Base-by-base conservation (phyloP, 306 rosid genomes). In the Spatholobus suberectus region DNA sequence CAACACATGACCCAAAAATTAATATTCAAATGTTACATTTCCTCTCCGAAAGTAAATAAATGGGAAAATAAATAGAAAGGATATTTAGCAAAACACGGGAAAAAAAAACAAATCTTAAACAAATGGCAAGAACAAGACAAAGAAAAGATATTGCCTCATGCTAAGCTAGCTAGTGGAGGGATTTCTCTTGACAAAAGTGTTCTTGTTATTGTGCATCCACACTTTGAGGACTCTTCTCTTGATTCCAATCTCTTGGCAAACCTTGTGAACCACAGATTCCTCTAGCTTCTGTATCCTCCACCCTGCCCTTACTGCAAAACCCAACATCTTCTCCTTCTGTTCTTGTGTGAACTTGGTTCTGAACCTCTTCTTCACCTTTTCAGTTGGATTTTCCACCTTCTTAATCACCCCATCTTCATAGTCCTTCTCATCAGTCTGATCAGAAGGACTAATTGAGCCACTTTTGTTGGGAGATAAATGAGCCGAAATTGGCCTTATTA, bases 191-290 rank as follows among this genome's bases (percentile, higher is more conserved):
- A 82, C 85, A 82, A 78, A 87, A 23, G 79, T 81, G 78, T 87
- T 86, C 84, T 89, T 91, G 81, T 91, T 91, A 79, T 91, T 91
- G 70, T 91, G 94, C 89, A 91, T 87, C 94, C 94, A 91, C 32
- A 91, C 92, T 85, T 86, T 91, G 70, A 91, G 90, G 15, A 91
- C 90, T 52, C 88, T 84, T 46, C 91, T 86, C 70, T 84, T 86
- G 75, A 91, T 86, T 77, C 94, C 91, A 75, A 84, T 65, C 86
- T 89, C 92, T 59, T 85, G 76, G 79, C 92, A 91, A 62, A 91
- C 82, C 62, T 77, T 84, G 6, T 84, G 85, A 76, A 91, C 88
- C 23, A 63, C 77, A 43, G 85, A 84, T 52, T 89, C 91, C 9
- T 91, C 92, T 9, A 73, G 23, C 72, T 83, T 89, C 84, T 87